Conservation (phyloP, 345 rosid species). For the Crucihimalaya himalaica region DNA sequence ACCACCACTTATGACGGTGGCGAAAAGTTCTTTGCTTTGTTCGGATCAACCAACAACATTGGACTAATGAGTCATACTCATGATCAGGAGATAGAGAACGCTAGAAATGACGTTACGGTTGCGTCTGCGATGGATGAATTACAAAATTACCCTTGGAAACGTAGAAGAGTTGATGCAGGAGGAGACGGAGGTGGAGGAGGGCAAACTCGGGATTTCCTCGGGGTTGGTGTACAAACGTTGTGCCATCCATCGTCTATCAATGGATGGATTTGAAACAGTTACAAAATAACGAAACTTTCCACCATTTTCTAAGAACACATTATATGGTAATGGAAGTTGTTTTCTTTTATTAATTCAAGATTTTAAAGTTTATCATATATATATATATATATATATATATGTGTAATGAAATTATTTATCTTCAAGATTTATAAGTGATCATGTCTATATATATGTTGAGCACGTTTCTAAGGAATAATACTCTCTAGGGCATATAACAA, state of each 20-base stretch:
- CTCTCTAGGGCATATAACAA: not conserved
- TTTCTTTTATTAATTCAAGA: constrained; percentile 28
- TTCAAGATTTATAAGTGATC: not conserved
- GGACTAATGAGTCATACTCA: constrained; percentile 23
- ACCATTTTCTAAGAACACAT: constrained; percentile 30
- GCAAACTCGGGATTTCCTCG: constrained; percentile 92
- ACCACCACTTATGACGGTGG: constrained; percentile 42
- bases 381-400: constrained; percentile 5
- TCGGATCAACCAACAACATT: constrained; percentile 33
- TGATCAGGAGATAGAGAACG: constrained; percentile 43
- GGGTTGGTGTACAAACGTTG: constrained; percentile 73
- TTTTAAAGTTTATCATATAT: constrained; percentile 1
- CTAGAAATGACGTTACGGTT: constrained; percentile 39
- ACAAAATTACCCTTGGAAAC: constrained; percentile 62
- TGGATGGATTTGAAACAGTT: constrained; percentile 60
- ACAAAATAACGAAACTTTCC: too few species aligned
- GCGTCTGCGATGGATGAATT: constrained; percentile 48
- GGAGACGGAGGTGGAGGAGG: constrained; percentile 47
- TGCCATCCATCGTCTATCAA: constrained; percentile 50
- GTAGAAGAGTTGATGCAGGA: constrained; percentile 46
- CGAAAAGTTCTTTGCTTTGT: constrained; percentile 54
- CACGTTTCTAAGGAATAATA: constrained; percentile 6
- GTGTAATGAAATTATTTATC: not conserved
- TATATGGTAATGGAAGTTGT: constrained; percentile 20
- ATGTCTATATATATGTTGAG: not conserved